Evolutionary conservation across 805 yeast species (phyloP).

Genomic region (Hanseniaspora vineae): DNA sequence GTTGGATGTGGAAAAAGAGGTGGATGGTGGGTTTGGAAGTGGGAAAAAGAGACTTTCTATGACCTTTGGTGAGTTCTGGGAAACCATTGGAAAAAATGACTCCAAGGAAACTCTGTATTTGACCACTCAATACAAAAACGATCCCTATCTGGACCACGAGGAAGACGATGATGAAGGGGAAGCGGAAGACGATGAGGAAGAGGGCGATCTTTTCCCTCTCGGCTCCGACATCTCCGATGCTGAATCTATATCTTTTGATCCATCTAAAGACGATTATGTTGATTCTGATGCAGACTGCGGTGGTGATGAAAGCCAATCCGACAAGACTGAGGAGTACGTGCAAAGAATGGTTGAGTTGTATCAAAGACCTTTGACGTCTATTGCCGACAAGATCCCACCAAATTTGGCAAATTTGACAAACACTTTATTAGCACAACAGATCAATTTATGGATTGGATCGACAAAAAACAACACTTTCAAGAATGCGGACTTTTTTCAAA

Average conservation of each 20-base stretch:
- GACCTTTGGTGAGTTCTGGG: conserved; percentile 36
- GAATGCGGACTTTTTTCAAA: conserved; percentile 10
- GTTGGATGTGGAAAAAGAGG: conserved; percentile 43
- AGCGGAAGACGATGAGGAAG: conserved; percentile 17
- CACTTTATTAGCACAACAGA: conserved; percentile 48
- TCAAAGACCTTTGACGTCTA: conserved; percentile 49
- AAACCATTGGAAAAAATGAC: conserved; percentile 29
- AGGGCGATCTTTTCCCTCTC: conserved; percentile 16
- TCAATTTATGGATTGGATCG: conserved; percentile 62
- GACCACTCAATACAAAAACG: conserved; percentile 50
- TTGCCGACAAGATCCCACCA: conserved; percentile 27
- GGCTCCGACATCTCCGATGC: conserved; percentile 13
- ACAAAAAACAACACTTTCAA: conserved; percentile 9
- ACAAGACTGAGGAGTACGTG: conserved; percentile 21
- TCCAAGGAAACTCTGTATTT: conserved; percentile 33
- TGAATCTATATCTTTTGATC: conserved; percentile 29
- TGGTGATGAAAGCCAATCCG: conserved; percentile 14
- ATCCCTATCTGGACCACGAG: conserved; percentile 9
- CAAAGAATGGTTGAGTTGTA: conserved; percentile 36
- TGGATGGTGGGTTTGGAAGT: conserved; percentile 54
- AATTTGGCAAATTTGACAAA: conserved; percentile 29
- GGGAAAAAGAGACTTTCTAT: conserved; percentile 42
- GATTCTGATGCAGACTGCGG: conserved; percentile 11
- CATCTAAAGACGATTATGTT: conserved; percentile 17
- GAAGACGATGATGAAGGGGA: conserved; percentile 10